phyloP scores from a whole-genome alignment of 768 basidiomycete species.

The Russula earlei region DNA sequence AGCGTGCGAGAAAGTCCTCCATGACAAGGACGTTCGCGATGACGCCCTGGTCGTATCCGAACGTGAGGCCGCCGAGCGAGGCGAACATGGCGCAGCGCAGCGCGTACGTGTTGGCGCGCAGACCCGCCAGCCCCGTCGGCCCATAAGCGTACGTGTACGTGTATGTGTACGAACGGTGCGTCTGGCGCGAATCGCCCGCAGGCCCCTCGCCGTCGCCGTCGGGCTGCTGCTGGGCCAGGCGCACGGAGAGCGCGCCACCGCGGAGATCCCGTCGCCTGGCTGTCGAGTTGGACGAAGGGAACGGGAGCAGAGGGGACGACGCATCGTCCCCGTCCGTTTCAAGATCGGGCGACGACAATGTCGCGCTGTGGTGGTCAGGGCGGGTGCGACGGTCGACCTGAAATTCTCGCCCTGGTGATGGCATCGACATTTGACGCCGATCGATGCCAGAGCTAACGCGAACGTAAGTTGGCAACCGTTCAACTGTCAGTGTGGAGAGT shows the following conservation, averaged over 20 bases:
- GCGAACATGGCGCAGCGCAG: slow-evolving; percentile 64
- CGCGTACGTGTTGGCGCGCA: slow-evolving; percentile 55
- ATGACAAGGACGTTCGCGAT: slow-evolving; percentile 83
- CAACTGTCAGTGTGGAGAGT: too few species aligned
- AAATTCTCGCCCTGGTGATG: too few species aligned
- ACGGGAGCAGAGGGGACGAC: slow-evolving; percentile 8
- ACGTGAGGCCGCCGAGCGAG: slow-evolving; percentile 66
- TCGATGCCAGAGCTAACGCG: too few species aligned
- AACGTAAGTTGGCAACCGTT: too few species aligned
- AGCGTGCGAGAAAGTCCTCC: slow-evolving; percentile 58
- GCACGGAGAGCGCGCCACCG: slow-evolving; percentile 17
- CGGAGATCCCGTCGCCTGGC: too few species aligned
- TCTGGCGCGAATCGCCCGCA: too few species aligned
- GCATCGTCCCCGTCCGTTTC: slow-evolving; percentile 5
- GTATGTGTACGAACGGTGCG: too few species aligned
- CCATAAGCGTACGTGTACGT: slow-evolving; percentile 58
- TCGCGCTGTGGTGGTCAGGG: background rate
- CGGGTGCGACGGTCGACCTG: too few species aligned
- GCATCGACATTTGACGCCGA: too few species aligned
- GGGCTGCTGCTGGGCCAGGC: too few species aligned
- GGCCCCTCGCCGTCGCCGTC: slow-evolving; percentile 11
- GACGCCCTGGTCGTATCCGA: slow-evolving; percentile 81
- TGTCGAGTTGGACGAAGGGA: background rate
- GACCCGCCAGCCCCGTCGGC: slow-evolving; percentile 54
- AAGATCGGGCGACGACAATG: too few species aligned